These are phyloP conservation scores for Rhodomyrtus psidioides DNA, from an alignment of 441 rosid genomes.

Conservation along the genomic window DNA sequence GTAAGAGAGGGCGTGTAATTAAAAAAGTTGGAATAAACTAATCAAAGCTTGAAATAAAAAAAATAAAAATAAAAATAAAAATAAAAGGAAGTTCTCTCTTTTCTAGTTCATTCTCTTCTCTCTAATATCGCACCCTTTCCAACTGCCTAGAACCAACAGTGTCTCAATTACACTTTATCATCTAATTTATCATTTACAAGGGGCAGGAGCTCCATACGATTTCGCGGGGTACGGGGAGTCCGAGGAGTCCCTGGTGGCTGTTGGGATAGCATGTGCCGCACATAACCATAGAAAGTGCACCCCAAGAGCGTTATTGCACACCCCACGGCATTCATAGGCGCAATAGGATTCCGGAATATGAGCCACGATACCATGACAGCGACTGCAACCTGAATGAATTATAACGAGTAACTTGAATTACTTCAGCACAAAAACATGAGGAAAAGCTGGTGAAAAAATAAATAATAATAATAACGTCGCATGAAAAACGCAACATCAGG, in stretches of 20 bases:
- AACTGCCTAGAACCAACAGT: neutral
- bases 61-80: too few species aligned
- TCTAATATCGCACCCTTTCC: neutral
- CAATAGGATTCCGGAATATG: slow-evolving; percentile 92
- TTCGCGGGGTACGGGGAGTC: slow-evolving; percentile 79
- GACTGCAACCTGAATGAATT: slow-evolving; percentile 64
- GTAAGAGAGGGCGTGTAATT: neutral
- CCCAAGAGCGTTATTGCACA: slow-evolving; percentile 86
- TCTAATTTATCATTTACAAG: slow-evolving; percentile 92
- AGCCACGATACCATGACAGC: slow-evolving; percentile 93
- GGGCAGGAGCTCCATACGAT: slow-evolving; percentile 68
- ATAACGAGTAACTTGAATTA: neutral
- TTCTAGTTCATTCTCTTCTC: neutral
- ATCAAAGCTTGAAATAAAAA: neutral
- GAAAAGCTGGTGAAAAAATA: neutral
- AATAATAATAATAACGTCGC: neutral
- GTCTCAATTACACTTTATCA: slow-evolving; percentile 51
- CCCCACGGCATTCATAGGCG: slow-evolving; percentile 79
- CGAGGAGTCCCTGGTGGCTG: slow-evolving; percentile 64
- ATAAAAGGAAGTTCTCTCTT: neutral
- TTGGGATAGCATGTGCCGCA: slow-evolving; percentile 77
- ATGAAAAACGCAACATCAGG: neutral
- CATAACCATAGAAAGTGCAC: slow-evolving; percentile 91
- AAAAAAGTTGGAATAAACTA: neutral
- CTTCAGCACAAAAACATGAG: neutral